phyloP scores from a whole-genome alignment of 305 asterid species.

The Solanum aculeatissimum region DNA sequence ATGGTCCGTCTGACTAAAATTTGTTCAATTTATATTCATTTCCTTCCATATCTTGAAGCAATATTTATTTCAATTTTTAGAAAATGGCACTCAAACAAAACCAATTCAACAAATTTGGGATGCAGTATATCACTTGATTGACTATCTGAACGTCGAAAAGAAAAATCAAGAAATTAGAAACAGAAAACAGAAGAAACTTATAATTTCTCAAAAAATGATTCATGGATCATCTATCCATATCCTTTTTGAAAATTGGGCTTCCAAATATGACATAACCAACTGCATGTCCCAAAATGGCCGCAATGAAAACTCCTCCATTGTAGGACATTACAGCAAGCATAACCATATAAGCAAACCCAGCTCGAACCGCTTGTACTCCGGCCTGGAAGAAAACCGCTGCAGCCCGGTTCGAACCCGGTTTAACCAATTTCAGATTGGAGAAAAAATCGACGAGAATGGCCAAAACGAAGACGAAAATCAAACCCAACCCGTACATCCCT shows the following conservation, averaged over 20 bases:
- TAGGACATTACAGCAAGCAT: conserved; percentile 68
- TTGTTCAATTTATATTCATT: too few species aligned
- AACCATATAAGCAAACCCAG: conserved; percentile 70
- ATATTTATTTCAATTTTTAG: too few species aligned
- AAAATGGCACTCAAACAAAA: too few species aligned
- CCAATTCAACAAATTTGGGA: too few species aligned
- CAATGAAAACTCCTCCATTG: conserved; percentile 65
- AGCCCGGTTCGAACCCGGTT: conserved; percentile 41
- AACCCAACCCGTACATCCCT: conserved; percentile 57
- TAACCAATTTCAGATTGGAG: conserved; percentile 33
- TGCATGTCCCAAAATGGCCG: conserved; percentile 66
- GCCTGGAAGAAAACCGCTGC: conserved; percentile 37
- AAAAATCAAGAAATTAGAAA: background rate
- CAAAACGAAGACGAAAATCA: conserved; percentile 40
- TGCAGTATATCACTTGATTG: too few species aligned
- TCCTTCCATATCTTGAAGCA: too few species aligned
- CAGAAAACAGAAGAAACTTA: background rate
- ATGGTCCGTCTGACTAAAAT: too few species aligned
- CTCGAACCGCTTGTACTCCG: conserved; percentile 52
- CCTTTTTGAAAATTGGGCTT: conserved; percentile 28
- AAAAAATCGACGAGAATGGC: conserved; percentile 53
- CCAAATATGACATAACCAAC: conserved; percentile 55
- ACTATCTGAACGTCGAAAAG: background rate
- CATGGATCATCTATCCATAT: background rate
- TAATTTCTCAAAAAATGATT: background rate